phyloP scores from a whole-genome alignment of 2,329 filamentous ascomycete genomes.

The Chaetomium olivaceum region DNA sequence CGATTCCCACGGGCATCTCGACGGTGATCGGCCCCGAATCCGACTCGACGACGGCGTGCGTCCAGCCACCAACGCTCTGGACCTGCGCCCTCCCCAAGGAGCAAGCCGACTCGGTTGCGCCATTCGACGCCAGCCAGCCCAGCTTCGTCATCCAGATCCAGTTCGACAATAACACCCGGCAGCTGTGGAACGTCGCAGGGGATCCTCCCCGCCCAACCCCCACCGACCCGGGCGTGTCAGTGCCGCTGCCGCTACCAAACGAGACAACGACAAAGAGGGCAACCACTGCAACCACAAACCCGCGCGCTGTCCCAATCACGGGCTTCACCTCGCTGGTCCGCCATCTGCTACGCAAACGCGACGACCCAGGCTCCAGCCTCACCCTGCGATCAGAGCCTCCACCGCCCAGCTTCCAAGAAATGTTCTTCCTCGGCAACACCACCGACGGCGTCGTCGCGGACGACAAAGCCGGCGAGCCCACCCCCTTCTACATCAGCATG shows the following conservation, averaged over 20 bases:
- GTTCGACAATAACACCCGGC: constrained; percentile 61
- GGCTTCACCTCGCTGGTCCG: constrained; percentile 25
- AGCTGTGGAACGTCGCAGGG: constrained; percentile 52
- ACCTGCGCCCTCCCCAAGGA: constrained; percentile 83
- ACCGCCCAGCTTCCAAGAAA: constrained; percentile 66
- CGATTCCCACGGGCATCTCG: constrained; percentile 79
- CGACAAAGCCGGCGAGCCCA: constrained; percentile 78
- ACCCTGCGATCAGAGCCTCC: constrained; percentile 54
- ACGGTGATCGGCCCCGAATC: constrained; percentile 74
- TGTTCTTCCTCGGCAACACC: constrained; percentile 79
- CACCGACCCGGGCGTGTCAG: constrained; percentile 21
- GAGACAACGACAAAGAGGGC: not conserved
- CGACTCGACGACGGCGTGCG: constrained; percentile 66
- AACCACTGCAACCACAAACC: constrained; percentile 5
- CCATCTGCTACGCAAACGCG: constrained; percentile 7
- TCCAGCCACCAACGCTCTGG: constrained; percentile 74
- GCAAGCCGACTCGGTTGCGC: constrained; percentile 62
- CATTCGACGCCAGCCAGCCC: constrained; percentile 68
- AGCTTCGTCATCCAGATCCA: constrained; percentile 80
- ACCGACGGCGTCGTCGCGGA: constrained; percentile 70
- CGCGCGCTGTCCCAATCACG: constrained; percentile 14
- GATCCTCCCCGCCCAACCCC: constrained; percentile 37
- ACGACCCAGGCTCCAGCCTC: constrained; percentile 19
- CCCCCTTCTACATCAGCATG: constrained; percentile 84
- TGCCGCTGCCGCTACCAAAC: not conserved